phyloP scores from a whole-genome alignment of 2,329 filamentous ascomycete species.

The Ophiostoma piceae region DNA sequence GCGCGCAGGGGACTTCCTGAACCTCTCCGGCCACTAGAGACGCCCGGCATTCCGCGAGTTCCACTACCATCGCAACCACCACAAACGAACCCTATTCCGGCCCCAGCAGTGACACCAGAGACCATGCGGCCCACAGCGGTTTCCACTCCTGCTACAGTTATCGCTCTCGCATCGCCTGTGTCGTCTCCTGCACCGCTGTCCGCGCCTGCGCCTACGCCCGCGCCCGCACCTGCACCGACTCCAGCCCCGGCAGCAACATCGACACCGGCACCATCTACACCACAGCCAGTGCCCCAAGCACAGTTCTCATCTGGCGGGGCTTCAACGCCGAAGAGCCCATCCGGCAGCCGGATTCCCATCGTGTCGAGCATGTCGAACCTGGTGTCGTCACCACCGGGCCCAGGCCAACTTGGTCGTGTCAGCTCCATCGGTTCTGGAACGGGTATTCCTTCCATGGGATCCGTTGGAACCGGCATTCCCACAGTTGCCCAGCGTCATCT shows the following conservation, averaged over 20 bases:
- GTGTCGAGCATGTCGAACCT: neutral
- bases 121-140: neutral
- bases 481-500: neutral
- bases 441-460: neutral
- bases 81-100: neutral
- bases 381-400: slow-evolving; percentile 11
- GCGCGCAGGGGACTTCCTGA: neutral
- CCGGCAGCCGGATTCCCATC: slow-evolving; percentile 21
- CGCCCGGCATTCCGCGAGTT: neutral
- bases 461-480: neutral
- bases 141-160: neutral
- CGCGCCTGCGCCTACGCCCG: too few species aligned
- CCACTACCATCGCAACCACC: neutral
- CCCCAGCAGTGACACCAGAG: neutral
- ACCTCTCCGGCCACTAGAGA: neutral
- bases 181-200: neutral
- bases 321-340: slow-evolving; percentile 16
- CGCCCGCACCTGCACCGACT: neutral
- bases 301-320: neutral
- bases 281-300: neutral
- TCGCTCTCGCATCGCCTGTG: neutral
- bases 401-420: neutral
- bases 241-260: neutral
- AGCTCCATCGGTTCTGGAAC: neutral
- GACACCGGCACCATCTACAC: neutral